These are phyloP conservation scores for Linanthus parryae DNA, from an alignment of 148 eudicot genomes.

Conservation along the genomic window DNA sequence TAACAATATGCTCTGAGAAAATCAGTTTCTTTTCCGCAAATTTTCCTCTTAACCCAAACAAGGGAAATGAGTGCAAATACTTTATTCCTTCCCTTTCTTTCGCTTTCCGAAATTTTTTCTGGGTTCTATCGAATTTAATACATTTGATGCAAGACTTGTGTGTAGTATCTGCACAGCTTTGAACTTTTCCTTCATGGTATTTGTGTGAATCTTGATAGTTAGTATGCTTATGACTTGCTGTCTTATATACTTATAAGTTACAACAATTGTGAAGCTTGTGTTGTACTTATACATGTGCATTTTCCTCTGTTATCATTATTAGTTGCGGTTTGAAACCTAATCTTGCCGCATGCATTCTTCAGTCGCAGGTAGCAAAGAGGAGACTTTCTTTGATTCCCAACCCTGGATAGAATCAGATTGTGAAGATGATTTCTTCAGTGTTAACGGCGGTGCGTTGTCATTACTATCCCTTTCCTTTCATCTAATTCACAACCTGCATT, in stretches of 20 bases:
- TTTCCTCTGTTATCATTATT: not conserved
- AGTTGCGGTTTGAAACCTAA: not conserved
- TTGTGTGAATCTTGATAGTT: not conserved
- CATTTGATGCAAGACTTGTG: too few relatives aligned
- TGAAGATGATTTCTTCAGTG: conserved; percentile 82
- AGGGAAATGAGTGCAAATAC: too few relatives aligned
- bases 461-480: conserved; percentile 3
- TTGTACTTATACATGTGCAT: not conserved
- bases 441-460: conserved; percentile 59
- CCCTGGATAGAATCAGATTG: conserved; percentile 85
- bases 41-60: too few relatives aligned
- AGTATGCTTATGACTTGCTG: not conserved
- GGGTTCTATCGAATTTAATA: too few relatives aligned
- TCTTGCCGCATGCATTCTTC: not conserved
- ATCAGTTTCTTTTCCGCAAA: too few relatives aligned
- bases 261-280: not conserved
- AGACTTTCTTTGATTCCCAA: conserved; percentile 70
- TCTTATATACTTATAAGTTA: not conserved
- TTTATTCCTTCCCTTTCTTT: too few relatives aligned
- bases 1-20: too few relatives aligned
- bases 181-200: too few relatives aligned
- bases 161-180: too few relatives aligned
- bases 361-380: conserved; percentile 76
- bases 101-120: too few relatives aligned
- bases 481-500: too few relatives aligned